phyloP scores from a whole-genome alignment of 2,329 filamentous ascomycete species.

The Cladorrhinum sp. region DNA sequence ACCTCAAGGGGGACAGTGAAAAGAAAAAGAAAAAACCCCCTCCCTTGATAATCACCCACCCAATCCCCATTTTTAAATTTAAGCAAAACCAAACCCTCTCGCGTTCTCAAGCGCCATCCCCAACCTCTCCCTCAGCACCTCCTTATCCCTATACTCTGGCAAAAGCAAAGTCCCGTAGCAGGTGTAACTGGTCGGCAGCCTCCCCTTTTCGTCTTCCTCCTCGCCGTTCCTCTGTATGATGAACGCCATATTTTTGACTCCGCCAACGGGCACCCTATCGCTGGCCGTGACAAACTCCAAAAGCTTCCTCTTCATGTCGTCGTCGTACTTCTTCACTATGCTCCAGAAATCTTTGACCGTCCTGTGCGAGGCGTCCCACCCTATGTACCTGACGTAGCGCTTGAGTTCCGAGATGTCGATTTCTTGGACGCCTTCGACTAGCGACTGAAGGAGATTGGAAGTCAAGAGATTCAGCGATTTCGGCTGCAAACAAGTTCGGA shows the following conservation, averaged over 20 bases:
- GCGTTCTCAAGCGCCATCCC: conserved; percentile 84
- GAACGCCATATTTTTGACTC: conserved; percentile 78
- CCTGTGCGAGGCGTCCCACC: conserved; percentile 67
- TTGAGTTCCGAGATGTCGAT: conserved; percentile 76
- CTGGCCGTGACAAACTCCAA: conserved; percentile 95
- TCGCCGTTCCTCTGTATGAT: conserved; percentile 75
- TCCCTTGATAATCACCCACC: not conserved
- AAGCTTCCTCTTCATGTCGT: conserved; percentile 69
- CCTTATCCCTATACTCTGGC: conserved; percentile 73
- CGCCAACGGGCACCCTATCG: conserved; percentile 84
- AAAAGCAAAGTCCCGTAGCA: conserved; percentile 88
- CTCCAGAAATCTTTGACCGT: conserved; percentile 81
- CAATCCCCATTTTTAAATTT: not conserved
- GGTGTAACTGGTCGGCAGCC: conserved; percentile 81
- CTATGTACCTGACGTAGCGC: conserved; percentile 72
- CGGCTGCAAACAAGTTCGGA: conserved; percentile 68
- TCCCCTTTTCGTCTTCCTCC: conserved; percentile 48
- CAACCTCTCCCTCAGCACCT: conserved; percentile 70
- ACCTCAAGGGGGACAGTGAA: too few relatives aligned
- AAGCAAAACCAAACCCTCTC: conserved; percentile 84
- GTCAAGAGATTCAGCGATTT: conserved; percentile 71
- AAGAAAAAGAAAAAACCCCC: not conserved
- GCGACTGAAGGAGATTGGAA: conserved; percentile 65
- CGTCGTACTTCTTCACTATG: conserved; percentile 65
- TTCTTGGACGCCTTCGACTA: conserved; percentile 79